Conservation (phyloP, 176 grass and related monocot species). For the Cenchrus fungigraminus region DNA sequence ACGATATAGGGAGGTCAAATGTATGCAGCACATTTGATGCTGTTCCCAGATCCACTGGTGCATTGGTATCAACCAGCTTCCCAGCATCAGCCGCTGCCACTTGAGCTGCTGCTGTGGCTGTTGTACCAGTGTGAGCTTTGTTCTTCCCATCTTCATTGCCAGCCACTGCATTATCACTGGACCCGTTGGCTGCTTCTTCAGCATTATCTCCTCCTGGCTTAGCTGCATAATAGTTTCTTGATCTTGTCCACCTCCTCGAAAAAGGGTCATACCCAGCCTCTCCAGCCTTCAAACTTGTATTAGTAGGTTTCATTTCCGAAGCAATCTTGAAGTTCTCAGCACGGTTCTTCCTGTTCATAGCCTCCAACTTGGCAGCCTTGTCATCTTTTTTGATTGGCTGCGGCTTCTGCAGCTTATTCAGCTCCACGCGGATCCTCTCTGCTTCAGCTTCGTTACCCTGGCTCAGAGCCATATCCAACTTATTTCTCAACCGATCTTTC, state of each 20-base stretch:
- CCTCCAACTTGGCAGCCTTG: slow-evolving; percentile 91
- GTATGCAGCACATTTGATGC: slow-evolving; percentile 70
- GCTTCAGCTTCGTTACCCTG: slow-evolving; percentile 64
- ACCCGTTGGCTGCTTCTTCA: slow-evolving; percentile 48
- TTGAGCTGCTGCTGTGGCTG: slow-evolving; percentile 68
- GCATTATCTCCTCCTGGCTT: slow-evolving; percentile 60
- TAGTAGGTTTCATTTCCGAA: slow-evolving; percentile 87
- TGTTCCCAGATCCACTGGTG: slow-evolving; percentile 84
- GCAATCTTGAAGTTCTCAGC: slow-evolving; percentile 96
- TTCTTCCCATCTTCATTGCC: slow-evolving; percentile 47
- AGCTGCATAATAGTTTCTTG: slow-evolving; percentile 80
- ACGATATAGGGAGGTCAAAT: slow-evolving; percentile 84
- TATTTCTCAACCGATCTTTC: slow-evolving; percentile 86
- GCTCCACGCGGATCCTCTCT: slow-evolving; percentile 65
- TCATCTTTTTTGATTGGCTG: slow-evolving; percentile 56
- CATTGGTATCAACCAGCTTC: slow-evolving; percentile 86
- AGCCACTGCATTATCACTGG: slow-evolving; percentile 10
- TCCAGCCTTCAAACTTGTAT: slow-evolving; percentile 82
- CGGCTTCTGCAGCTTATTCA: slow-evolving; percentile 65
- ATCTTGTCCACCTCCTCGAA: slow-evolving; percentile 96
- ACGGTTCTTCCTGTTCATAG: slow-evolving; percentile 93
- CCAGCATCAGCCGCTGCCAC: slow-evolving; percentile 85
- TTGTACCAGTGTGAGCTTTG: slow-evolving; percentile 46
- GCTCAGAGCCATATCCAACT: slow-evolving; percentile 70
- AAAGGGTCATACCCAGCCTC: slow-evolving; percentile 98